Evolutionary conservation across 2,329 filamentous ascomycete species (phyloP).

Genomic region (Neocucurbitaria cava): DNA sequence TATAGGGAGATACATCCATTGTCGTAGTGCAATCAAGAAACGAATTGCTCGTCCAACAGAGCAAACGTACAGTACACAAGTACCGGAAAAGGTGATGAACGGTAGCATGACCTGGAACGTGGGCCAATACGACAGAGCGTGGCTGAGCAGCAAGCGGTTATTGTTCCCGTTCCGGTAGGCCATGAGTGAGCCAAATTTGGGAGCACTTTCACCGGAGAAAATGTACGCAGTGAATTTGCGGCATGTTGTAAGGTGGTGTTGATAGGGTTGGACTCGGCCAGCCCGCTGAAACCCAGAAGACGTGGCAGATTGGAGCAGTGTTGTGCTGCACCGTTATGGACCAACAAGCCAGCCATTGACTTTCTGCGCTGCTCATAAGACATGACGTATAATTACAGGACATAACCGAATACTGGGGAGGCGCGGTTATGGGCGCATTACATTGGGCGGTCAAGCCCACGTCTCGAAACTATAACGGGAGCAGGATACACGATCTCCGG

Average conservation of each 20-base stretch:
- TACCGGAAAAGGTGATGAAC: background rate
- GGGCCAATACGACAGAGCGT: background rate
- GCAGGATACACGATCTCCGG: background rate
- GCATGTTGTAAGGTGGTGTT: background rate
- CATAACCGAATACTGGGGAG: background rate
- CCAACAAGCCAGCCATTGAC: background rate
- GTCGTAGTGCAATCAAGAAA: background rate
- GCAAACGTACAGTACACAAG: background rate
- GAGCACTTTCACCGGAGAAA: background rate
- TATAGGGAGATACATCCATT: background rate
- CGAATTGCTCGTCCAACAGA: too few species aligned
- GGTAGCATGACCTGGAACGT: background rate
- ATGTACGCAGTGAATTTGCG: background rate
- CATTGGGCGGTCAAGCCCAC: constrained; percentile 1
- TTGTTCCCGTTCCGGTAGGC: background rate
- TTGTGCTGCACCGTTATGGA: background rate
- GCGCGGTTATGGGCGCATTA: background rate
- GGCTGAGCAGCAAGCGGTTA: background rate
- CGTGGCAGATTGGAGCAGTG: background rate
- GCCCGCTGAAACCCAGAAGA: background rate
- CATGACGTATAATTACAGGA: background rate
- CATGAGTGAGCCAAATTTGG: background rate
- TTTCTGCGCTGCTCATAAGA: background rate
- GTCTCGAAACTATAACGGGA: background rate
- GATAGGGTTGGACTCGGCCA: background rate